phyloP scores from a whole-genome alignment of 257 asterid species.

The Lycium barbarum region DNA sequence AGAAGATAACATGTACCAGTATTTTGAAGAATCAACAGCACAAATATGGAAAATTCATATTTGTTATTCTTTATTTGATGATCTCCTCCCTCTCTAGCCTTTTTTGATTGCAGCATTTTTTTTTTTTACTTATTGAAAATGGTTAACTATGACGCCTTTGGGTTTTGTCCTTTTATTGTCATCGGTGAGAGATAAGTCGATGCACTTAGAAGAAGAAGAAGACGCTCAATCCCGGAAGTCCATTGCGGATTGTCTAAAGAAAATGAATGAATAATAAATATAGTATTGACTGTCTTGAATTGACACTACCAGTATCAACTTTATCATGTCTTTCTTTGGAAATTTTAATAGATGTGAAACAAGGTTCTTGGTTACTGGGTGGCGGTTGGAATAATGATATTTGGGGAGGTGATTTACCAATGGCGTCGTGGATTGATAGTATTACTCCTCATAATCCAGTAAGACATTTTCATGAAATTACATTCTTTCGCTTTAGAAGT shows the following conservation, averaged over 20 bases:
- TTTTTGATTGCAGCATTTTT: background rate
- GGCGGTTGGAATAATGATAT: constrained; percentile 98
- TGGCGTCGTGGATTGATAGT: constrained; percentile 94
- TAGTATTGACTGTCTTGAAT: background rate
- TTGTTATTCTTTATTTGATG: constrained; percentile 10
- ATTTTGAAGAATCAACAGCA: no score
- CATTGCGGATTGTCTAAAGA: background rate
- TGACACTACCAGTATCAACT: constrained; percentile 17
- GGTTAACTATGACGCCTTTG: background rate
- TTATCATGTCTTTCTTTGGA: constrained; percentile 29
- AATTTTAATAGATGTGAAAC: constrained; percentile 55
- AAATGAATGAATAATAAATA: constrained; percentile 14
- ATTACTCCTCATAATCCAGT: constrained; percentile 90
- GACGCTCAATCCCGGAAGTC: background rate
- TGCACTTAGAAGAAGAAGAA: background rate
- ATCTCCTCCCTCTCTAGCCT: background rate
- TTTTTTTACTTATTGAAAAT: background rate
- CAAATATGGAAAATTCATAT: background rate
- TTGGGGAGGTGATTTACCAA: constrained; percentile 96
- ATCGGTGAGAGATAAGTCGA: background rate
- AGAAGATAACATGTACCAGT: no score
- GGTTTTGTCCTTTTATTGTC: background rate
- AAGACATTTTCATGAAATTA: constrained; percentile 37
- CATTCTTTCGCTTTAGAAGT: constrained; percentile 33
- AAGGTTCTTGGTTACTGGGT: constrained; percentile 88